phyloP scores from a whole-genome alignment of 1,284 basidiomycete genomes.

The Wolfiporia cocos region DNA sequence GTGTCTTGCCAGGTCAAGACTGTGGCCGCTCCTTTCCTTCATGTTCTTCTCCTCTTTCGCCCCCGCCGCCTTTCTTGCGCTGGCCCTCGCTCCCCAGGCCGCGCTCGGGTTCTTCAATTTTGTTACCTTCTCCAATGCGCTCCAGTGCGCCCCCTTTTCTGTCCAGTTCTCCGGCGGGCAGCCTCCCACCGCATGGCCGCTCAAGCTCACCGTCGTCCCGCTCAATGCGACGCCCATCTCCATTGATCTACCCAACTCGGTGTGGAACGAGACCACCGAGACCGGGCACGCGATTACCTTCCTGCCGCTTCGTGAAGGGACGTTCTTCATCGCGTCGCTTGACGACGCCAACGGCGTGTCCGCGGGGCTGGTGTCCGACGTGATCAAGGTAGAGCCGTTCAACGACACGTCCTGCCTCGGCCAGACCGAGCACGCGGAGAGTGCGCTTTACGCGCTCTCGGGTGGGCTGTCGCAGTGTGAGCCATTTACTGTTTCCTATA shows the following conservation, averaged over 20 bases:
- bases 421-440: constrained; percentile 3
- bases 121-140: constrained; percentile 43
- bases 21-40: constrained; percentile 22
- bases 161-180: constrained; percentile 38
- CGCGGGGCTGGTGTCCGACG: constrained; percentile 40
- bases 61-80: constrained; percentile 27
- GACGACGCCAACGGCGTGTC: constrained; percentile 37
- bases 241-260: constrained; percentile 26
- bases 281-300: constrained; percentile 42
- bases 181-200: constrained; percentile 31
- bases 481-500: constrained; percentile 40
- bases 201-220: constrained; percentile 47
- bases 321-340: constrained; percentile 49
- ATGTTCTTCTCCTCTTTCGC: constrained; percentile 25
- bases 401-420: constrained; percentile 37
- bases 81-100: constrained; percentile 40
- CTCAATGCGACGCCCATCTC: constrained; percentile 43
- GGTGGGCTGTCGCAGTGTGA: constrained; percentile 42
- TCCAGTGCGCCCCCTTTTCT: constrained; percentile 48
- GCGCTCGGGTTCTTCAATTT: constrained; percentile 34
- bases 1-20: constrained; percentile 17
- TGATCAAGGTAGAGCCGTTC: constrained; percentile 39
- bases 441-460: constrained; percentile 18
- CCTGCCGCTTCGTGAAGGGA: constrained; percentile 43
- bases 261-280: constrained; percentile 32